Base-by-base conservation (phyloP, 495 filamentous ascomycete species). In the Penicilliopsis zonata region DNA sequence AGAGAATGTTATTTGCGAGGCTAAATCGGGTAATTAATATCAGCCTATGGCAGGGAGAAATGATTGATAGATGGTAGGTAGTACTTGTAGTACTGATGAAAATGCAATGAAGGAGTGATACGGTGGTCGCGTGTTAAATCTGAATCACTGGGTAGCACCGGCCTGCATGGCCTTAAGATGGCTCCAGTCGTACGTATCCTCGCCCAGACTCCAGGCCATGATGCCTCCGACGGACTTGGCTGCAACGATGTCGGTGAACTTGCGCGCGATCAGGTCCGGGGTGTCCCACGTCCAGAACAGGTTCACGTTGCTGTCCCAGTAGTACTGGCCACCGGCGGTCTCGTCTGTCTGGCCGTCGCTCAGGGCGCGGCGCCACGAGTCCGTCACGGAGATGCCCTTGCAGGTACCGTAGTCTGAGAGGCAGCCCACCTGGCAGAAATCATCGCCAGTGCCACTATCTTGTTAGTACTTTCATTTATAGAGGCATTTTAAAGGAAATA, bases 211-310 rank as follows among this genome's bases (percentile, higher is more conserved):
- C 81, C 78, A 82, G 0, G 76, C 74, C 60, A 82, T 80, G 17
- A 81, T 71, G 13, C 79, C 79, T 3, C 80, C 81, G 2, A 86
- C 42, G 14, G 59, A 55, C 46, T 67, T 72, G 32, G 57, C 57
- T 10, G 63, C 52, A 16, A 84, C 58, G 26, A 84, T 71, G 0
- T 65, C 48, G 15, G 57, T 61, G 38, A 82, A 76, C 58, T 85
- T 86, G 37, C 65, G 63, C 22, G 47, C 44, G 27, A 86, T 74
- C 12, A 73, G 53, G 8, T 62, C 61, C 1, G 74, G 62, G 0
- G 76, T 82, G 43, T 86, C 80, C 67, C 80, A 85, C 3, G 72
- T 77, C 80, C 81, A 85, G 69, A 77, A 85, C 19, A 81, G 44
- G 34, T 69, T 58, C 18, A 66, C 60, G 2, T 65, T 42, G 2